Base-by-base conservation (phyloP, 1,284 basidiomycete genomes). In the Grifola frondosa region DNA sequence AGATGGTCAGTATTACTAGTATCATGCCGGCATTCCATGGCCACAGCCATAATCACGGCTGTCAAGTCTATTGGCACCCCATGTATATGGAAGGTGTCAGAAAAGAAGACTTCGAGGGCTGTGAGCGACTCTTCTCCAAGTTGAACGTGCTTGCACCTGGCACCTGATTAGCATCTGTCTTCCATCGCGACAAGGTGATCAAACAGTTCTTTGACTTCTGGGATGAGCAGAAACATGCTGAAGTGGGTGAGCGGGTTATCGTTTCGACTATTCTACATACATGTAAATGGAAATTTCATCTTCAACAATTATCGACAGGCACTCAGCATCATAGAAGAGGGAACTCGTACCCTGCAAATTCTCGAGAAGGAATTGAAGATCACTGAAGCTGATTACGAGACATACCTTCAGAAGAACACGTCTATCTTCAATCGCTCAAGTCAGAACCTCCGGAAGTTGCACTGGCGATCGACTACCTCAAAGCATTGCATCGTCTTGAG, bases 41-140 rank as follows among this genome's bases (percentile, higher is more conserved):
- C 0, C 63, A 68, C 35, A 45, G 60, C 2, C 68, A 70, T 46
- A 64, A 65, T 26, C 57, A 56, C n/a, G 5, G 25, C 0, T 71
- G 69, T 39, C 68, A 68, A 35, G 40, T 59, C 1, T 12, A 46
- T 1, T 54, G 58, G 40, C 67, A 68, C 42, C 65, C 65, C 0
- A 46, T 58, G 8, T 53, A 57, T 37, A 53, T 62, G 12, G 15
- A 44, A 1, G 62, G 65, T 0, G 53, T 58, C 13, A 68, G 67
- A 3, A 53, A 68, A 8, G 65, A 66, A 34, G 66, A 69, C 39
- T 54, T 69, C 6, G 62, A 66, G 37, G 59, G 50, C 0, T 54
- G 60, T n/a, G 63, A 69, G 46, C 52, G 62, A 0, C 42, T 61
- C 4, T 69, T 67, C 48, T 56, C 56, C 4, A 23, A 44, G 9